Percentiles rank a stretch among this genome's conserved stretches.
Evolutionary conservation across 208 protist genomes (phyloP).

Genomic region (Leishmania turanica): DNA sequence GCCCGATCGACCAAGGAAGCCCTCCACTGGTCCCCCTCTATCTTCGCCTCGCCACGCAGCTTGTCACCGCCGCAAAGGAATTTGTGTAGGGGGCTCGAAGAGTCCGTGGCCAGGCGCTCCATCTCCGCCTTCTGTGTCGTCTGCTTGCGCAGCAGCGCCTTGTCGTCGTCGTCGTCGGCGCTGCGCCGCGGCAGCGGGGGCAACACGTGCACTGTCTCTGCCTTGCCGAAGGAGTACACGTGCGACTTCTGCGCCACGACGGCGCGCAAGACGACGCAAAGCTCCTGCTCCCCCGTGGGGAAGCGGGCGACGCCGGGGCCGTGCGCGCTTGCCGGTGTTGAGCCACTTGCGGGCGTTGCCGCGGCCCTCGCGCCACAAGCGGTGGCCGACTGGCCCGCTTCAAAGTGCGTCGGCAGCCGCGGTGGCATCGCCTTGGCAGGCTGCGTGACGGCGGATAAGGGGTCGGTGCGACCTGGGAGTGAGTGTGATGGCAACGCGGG

Average conservation of each 20-base stretch:
- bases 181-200: constrained; percentile 48
- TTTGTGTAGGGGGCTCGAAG: constrained; percentile 32
- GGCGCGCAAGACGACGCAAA: constrained; percentile 76
- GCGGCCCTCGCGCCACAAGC: neutral
- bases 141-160: constrained; percentile 23
- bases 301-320: constrained; percentile 29
- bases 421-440: neutral
- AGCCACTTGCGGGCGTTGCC: neutral
- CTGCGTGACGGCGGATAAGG: neutral
- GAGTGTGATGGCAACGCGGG: neutral
- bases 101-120: constrained; percentile 8
- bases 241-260: constrained; percentile 74
- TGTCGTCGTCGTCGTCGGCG: constrained; percentile 16
- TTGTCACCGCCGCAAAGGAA: constrained; percentile 20
- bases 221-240: constrained; percentile 68
- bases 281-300: constrained; percentile 37
- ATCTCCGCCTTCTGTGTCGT: constrained; percentile 9
- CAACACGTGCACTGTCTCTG: constrained; percentile 81
- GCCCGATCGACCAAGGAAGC: constrained; percentile 23
- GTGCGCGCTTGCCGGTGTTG: constrained; percentile 23
- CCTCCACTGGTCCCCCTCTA: constrained; percentile 21
- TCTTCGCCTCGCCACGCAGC: constrained; percentile 17
- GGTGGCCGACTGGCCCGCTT: neutral
- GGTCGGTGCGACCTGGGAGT: neutral
- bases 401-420: neutral